phyloP scores from a whole-genome alignment of 331 rosid genomes.

The Malus hybrid region DNA sequence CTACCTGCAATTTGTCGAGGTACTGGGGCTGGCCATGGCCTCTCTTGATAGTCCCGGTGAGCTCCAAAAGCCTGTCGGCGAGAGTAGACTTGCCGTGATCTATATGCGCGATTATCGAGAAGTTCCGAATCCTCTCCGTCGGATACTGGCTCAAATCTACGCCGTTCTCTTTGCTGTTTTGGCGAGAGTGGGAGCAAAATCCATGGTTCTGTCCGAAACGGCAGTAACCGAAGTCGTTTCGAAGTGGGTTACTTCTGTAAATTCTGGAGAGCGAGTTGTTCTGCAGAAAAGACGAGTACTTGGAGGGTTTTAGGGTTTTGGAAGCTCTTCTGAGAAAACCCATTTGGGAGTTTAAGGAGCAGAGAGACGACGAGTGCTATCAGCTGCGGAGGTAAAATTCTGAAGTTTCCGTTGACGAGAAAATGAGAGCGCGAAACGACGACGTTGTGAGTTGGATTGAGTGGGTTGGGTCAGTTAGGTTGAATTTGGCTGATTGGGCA shows the following conservation, averaged over 20 bases:
- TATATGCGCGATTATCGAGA: conserved; percentile 87
- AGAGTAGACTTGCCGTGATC: conserved; percentile 91
- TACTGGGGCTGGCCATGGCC: conserved; percentile 94
- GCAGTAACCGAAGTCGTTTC: not conserved
- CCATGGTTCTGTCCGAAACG: conserved; percentile 30
- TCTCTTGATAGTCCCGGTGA: conserved; percentile 83
- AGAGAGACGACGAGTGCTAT: not conserved
- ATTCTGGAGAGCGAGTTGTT: conserved; percentile 19
- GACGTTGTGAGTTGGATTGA: not conserved
- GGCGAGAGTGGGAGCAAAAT: conserved; percentile 55
- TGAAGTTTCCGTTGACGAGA: not conserved
- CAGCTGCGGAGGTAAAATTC: not conserved
- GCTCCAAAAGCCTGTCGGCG: conserved; percentile 83
- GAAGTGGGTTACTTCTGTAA: conserved; percentile 5
- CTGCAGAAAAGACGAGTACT: conserved; percentile 19
- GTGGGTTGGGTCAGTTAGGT: not conserved
- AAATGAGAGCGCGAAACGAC: not conserved
- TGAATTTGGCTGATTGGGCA: not conserved
- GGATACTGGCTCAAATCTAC: conserved; percentile 56
- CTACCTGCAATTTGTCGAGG: conserved; percentile 85
- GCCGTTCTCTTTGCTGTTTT: conserved; percentile 31
- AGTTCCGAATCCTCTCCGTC: conserved; percentile 65
- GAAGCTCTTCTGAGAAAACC: conserved; percentile 57
- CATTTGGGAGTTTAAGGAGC: conserved; percentile 52
- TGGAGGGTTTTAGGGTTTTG: conserved; percentile 36